Evolutionary conservation across 306 rosid species (phyloP).

Genomic region (Acacia crassicarpa): DNA sequence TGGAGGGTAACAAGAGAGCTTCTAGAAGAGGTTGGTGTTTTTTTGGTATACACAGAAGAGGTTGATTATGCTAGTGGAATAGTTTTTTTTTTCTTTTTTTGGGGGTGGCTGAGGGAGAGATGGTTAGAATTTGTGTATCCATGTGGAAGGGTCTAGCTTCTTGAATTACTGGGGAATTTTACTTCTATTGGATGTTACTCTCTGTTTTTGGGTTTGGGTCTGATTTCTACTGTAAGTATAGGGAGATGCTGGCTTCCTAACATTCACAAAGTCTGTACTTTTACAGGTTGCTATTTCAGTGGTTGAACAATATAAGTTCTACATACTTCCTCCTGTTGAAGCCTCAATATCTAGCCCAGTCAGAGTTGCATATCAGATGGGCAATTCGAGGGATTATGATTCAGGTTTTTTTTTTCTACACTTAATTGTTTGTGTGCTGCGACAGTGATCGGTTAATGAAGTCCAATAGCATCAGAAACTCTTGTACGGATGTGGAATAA

Average conservation of each 20-base stretch:
- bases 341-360: slow-evolving; percentile 19
- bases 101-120: background rate
- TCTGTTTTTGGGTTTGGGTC: background rate
- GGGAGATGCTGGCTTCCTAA: background rate
- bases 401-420: slow-evolving; percentile 35
- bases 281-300: slow-evolving; percentile 42
- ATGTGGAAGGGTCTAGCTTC: background rate
- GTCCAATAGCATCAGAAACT: background rate
- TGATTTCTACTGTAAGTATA: background rate
- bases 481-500: background rate
- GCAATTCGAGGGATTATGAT: slow-evolving; percentile 36
- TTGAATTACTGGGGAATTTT: background rate
- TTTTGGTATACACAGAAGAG: background rate
- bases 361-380: slow-evolving; percentile 42
- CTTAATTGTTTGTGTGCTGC: slow-evolving; percentile 1
- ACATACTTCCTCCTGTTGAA: slow-evolving; percentile 45
- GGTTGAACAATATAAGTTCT: slow-evolving; percentile 34
- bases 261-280: background rate
- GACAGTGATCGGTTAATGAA: background rate
- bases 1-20: background rate
- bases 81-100: no score
- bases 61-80: background rate
- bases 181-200: background rate
- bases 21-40: background rate
- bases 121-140: background rate